These are phyloP conservation scores for Populus trichocarpa DNA, from an alignment of 441 rosid genomes.

Conservation along the genomic window DNA sequence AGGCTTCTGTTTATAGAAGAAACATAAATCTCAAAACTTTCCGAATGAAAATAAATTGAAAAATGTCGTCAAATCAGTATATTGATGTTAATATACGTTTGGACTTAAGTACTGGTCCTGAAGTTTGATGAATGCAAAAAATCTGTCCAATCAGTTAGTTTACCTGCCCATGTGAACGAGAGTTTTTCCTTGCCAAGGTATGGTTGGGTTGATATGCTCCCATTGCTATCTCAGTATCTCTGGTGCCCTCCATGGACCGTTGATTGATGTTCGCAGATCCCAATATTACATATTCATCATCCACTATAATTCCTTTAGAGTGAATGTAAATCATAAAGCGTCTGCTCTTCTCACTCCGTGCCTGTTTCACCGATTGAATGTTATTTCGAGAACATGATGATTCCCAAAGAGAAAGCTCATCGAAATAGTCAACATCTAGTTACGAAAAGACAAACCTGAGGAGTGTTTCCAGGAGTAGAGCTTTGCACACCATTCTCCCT, in stretches of 20 bases:
- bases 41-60: neutral
- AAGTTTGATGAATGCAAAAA: neutral
- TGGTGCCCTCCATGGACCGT: conserved; percentile 90
- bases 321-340: conserved; percentile 96
- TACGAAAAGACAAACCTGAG: conserved; percentile 35
- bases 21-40: neutral
- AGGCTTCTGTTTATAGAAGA: neutral
- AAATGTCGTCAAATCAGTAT: neutral
- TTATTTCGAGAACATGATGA: neutral
- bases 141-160: neutral
- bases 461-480: conserved; percentile 48
- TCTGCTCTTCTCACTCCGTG: conserved; percentile 48
- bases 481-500: conserved; percentile 26
- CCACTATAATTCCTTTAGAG: conserved; percentile 93
- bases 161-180: conserved; percentile 81
- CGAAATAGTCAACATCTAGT: neutral
- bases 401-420: neutral
- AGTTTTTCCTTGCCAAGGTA: conserved; percentile 51
- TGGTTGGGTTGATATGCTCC: conserved; percentile 95
- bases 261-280: conserved; percentile 98
- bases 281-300: conserved; percentile 77
- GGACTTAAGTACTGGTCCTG: neutral
- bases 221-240: conserved; percentile 98
- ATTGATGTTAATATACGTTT: neutral
- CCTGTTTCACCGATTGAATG: conserved; percentile 29